A percentile compares a stretch with the other conserved stretches of the same genome.
These are phyloP conservation scores for Bombardia bombarda DNA, from an alignment of 495 filamentous ascomycete species.

Conservation along the genomic window DNA sequence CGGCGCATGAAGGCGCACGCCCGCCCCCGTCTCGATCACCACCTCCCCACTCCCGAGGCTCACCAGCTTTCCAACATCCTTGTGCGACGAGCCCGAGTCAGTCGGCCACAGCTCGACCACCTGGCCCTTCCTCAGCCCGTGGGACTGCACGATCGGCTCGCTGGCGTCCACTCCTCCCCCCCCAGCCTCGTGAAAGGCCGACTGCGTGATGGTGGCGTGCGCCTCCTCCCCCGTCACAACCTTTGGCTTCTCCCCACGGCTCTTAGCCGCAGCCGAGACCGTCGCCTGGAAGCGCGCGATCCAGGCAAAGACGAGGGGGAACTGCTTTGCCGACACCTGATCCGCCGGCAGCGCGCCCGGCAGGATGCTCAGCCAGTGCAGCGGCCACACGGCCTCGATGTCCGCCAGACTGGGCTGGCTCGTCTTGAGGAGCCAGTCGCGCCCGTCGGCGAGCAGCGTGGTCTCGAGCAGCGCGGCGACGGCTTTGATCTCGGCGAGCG, in stretches of 20 bases:
- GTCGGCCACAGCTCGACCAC: conserved; percentile 47
- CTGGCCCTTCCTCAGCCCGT: conserved; percentile 36
- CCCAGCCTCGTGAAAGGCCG: conserved; percentile 21
- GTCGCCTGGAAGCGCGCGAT: conserved; percentile 41
- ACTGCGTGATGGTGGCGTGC: conserved; percentile 23
- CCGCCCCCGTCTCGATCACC: conserved; percentile 40
- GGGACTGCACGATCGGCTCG: conserved; percentile 19
- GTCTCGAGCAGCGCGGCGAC: conserved; percentile 44
- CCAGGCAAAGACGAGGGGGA: conserved; percentile 49
- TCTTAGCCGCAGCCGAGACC: conserved; percentile 18
- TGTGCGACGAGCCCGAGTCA: conserved; percentile 45
- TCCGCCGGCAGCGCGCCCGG: conserved; percentile 38
- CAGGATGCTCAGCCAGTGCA: conserved; percentile 49
- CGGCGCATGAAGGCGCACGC: conserved; percentile 47
- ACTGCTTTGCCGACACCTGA: conserved; percentile 30
- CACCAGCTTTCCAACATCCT: conserved; percentile 45
- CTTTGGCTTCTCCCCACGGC: conserved; percentile 1
- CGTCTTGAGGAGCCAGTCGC: conserved; percentile 44
- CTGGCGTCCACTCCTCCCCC: conserved; percentile 31
- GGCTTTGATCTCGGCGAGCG: conserved; percentile 32
- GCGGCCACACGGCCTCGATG: conserved; percentile 52
- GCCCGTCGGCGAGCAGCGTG: conserved; percentile 46
- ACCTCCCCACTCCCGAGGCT: conserved; percentile 40
- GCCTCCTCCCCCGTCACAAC: conserved; percentile 44
- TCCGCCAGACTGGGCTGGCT: conserved; percentile 44